Percentiles rank a stretch among this genome's conserved stretches.
phyloP scores from a whole-genome alignment of 176 grass and related monocot genomes.

The Carex pumila region DNA sequence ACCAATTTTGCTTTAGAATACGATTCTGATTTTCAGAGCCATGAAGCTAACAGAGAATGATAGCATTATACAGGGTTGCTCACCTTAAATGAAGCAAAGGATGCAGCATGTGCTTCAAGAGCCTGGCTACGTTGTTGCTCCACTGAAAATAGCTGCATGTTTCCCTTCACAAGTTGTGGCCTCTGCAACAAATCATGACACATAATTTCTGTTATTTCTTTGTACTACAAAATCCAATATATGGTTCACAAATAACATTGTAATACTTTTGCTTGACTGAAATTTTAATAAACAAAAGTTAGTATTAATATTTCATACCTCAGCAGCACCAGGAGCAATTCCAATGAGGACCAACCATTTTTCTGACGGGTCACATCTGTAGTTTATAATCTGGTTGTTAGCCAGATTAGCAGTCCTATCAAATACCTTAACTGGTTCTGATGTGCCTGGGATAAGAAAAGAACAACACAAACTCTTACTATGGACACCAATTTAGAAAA shows the following conservation, averaged over 20 bases:
- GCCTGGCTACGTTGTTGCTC: constrained; percentile 98
- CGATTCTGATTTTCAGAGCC: too few relatives aligned
- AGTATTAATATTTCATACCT: constrained; percentile 36
- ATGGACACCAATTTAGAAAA: background rate
- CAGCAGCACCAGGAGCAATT: constrained; percentile 82
- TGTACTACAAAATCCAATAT: background rate
- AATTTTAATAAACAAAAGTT: background rate
- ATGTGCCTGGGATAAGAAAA: constrained; percentile 48
- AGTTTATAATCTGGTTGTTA: constrained; percentile 97
- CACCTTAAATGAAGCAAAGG: constrained; percentile 90
- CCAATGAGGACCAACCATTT: constrained; percentile 97
- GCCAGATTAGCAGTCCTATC: constrained; percentile 87
- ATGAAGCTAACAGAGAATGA: background rate
- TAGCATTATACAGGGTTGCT: background rate
- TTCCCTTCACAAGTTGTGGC: constrained; percentile 94
- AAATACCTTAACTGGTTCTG: constrained; percentile 89
- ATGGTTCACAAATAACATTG: background rate
- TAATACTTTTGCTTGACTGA: background rate
- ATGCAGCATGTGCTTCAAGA: constrained; percentile 96
- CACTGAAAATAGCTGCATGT: constrained; percentile 97
- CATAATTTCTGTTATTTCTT: background rate
- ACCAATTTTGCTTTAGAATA: too few relatives aligned
- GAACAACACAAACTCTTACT: background rate
- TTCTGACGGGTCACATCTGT: constrained; percentile 69
- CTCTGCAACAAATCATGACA: constrained; percentile 37